Evolutionary conservation across 768 basidiomycete genomes (phyloP), one percentile per base, ranked within the genome.

Genomic region (Leccinum pellstonianum): DNA sequence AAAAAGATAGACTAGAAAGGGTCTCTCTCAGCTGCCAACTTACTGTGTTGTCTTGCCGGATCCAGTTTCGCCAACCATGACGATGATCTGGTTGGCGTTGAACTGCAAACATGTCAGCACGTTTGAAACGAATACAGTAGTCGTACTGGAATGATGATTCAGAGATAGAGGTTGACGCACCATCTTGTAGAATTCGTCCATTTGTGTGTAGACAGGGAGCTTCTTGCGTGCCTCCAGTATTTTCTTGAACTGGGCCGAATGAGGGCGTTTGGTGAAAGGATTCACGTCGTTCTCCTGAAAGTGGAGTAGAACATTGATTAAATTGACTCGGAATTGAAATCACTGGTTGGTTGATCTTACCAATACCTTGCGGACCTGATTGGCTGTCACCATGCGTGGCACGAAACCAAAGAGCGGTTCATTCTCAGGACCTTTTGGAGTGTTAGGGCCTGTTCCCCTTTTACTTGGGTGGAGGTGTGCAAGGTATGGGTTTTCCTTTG

Each of bases 41-140:
- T 72, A 93, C 90, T 98, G 95, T 23, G 95, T 96, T 0, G 95
- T 97, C 79, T 96, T 98, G 35, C 95, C 95, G 25, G 93, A 91
- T 10, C 95, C 95, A 0, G 95, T 97, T 79, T 97, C 95, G 66
- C 95, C 91, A 59, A 93, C 90, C 85, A 95, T 88, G 61, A 94
- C 85, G 43, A 90, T 88, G 63, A 97, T 88, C 77, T 96, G 94
- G 72, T 93, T 61, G 7, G 57, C 48, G 17, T 64, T 71, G 54
- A 75, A 73, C 72, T 73, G 41, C 4, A 1, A 19, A 57, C 1
- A 50, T 54, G 29, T 68, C 27, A 59, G 43, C 25, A 56, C n/a
- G 5, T 5, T 37, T 17, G 31, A 25, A 14, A 43, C 23, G 12
- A 50, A 23, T 3, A 14, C 25, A 25, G 6, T 27, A 23, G 55